Base-by-base conservation (phyloP, 1,139 yeast genomes). In the Scheffersomyces illinoinensis region DNA sequence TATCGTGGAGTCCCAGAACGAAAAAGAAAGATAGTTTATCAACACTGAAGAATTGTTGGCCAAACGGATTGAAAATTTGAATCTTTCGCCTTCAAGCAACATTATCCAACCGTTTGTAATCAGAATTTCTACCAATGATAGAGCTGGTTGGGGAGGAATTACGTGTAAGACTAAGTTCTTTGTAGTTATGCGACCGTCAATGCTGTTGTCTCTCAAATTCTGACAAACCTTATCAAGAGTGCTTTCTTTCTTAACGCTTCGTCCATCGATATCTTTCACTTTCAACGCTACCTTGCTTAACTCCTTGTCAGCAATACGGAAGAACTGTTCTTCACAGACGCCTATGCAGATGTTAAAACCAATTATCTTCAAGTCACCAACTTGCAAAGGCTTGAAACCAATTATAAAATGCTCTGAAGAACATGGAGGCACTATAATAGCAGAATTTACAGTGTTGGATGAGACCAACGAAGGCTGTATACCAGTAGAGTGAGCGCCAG, bases 61-160 rank as follows among this genome's bases (percentile, higher is more conserved):
- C 54, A 91, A 73, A 1, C 76, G 71, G 3, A 91, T 73, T 0
- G 81, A 74, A 59, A 90, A 85, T 4, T 72, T 66, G 57, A 79
- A 79, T 55, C 77, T 76, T 64, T 92, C 96, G 5, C 97, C 97
- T 68, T 91, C 97, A 23, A 91, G 72, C n/a, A 91, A 71, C 92
- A 91, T 88, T 4, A 89, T 68, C 87, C 91, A 88, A 2, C 87
- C 86, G 66, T 87, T 88, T 47, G 84, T 81, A 7, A 90, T 77
- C 68, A 87, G 83, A 6, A 85, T 74, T 52, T 83, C 79, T 1
- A 84, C 75, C 7, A 89, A 70, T 1, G 85, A 80, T 54, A 91
- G 74, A 8, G 81, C 74, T 0, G 97, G 97, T 66, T 91, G 93
- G 0, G 89, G 84, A 1, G 87, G 82, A 18, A 89, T 78, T 0